These are phyloP conservation scores for Fusarium odoratissimum DNA, from an alignment of 2,329 filamentous ascomycete genomes.

Conservation along the genomic window DNA sequence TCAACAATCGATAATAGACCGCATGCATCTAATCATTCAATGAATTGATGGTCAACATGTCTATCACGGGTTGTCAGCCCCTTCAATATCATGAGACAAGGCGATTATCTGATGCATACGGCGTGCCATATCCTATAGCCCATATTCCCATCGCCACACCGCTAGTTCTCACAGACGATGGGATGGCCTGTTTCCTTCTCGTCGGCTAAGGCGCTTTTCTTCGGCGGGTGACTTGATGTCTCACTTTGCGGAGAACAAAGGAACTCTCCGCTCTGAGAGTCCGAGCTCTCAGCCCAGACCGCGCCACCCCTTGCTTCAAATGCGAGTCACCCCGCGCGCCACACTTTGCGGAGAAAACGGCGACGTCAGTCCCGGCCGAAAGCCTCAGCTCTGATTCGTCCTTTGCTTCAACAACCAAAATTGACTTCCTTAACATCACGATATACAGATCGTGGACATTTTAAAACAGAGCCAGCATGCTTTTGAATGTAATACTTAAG, in stretches of 20 bases:
- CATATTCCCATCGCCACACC: constrained; percentile 36
- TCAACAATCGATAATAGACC: constrained; percentile 8
- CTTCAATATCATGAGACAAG: constrained; percentile 35
- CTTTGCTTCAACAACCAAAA: neutral
- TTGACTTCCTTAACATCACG: neutral
- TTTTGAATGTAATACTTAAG: neutral
- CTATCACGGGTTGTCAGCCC: constrained; percentile 12
- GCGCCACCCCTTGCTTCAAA: constrained; percentile 30
- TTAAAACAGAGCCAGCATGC: neutral
- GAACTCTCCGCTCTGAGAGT: neutral
- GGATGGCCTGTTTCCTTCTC: constrained; percentile 20
- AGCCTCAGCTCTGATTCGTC: neutral
- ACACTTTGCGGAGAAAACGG: constrained; percentile 20
- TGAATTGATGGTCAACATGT: neutral
- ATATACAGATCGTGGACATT: neutral
- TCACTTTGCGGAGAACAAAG: constrained; percentile 41
- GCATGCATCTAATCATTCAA: constrained; percentile 19
- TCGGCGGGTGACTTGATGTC: constrained; percentile 25
- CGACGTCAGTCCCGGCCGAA: constrained; percentile 1
- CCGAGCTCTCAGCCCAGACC: constrained; percentile 25
- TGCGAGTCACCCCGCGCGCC: constrained; percentile 29
- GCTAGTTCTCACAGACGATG: constrained; percentile 35
- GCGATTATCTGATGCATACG: constrained; percentile 30
- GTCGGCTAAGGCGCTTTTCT: constrained; percentile 38
- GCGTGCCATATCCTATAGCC: constrained; percentile 23